Evolutionary conservation across 2,329 filamentous ascomycete species (phyloP).

Genomic region (Dactylonectria estremocensis): DNA sequence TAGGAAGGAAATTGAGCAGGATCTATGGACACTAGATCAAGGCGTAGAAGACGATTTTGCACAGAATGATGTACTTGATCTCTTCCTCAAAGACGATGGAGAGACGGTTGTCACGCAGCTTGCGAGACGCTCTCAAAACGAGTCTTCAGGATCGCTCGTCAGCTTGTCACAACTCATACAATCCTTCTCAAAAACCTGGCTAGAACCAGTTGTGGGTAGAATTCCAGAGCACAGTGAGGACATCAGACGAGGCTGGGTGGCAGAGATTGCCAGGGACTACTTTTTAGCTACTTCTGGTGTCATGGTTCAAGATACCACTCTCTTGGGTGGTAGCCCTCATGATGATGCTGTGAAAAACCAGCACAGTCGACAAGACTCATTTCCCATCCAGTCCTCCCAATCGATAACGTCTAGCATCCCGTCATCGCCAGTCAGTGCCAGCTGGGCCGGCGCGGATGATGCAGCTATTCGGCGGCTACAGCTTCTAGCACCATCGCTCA

Average conservation of each 20-base stretch:
- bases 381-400: constrained; percentile 47
- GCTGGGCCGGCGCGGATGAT: constrained; percentile 39
- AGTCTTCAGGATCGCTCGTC: constrained; percentile 44
- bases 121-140: constrained; percentile 42
- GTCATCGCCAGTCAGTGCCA: constrained; percentile 38
- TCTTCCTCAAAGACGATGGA: constrained; percentile 48
- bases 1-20: constrained; percentile 48
- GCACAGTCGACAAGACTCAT: constrained; percentile 31
- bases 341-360: constrained; percentile 29
- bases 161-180: constrained; percentile 48
- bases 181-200: constrained; percentile 52
- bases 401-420: constrained; percentile 39
- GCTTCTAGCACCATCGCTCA: constrained; percentile 52
- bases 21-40: constrained; percentile 16
- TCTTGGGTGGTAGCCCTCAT: constrained; percentile 46
- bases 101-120: constrained; percentile 51
- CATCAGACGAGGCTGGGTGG: constrained; percentile 47
- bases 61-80: constrained; percentile 48
- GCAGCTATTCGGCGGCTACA: constrained; percentile 53
- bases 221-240: constrained; percentile 46
- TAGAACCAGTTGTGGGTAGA: constrained; percentile 45
- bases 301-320: constrained; percentile 52
- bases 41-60: constrained; percentile 40
- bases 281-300: constrained; percentile 55
- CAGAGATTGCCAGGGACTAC: constrained; percentile 52